Evolutionary conservation across 1,284 basidiomycete genomes (phyloP), one percentile per base, ranked within the genome.

Genomic region (Retiboletus flavoniger): DNA sequence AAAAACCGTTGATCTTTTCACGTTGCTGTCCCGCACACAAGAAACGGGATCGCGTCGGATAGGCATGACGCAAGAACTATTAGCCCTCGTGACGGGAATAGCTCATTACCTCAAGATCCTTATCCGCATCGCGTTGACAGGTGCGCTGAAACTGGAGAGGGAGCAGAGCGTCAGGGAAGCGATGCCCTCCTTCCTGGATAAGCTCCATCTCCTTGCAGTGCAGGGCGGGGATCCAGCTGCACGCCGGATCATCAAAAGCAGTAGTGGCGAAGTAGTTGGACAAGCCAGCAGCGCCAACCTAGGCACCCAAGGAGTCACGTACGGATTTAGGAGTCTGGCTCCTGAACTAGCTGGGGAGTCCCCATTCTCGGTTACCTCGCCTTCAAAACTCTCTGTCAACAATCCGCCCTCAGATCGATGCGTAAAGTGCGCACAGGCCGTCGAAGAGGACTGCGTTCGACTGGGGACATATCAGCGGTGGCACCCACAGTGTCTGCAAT

Each of bases 21-120:
- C 95, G 7, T 79, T 98, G 43, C 79, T 99, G 45, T 96, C 94
- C n/a, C 94, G 97, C 71, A 95, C 93, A 14, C 94, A 96, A 74
- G 92, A 95, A 71, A 92, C 91, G 1, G 92, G 91, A 36, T 84
- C 91, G 10, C 84, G 89, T 52, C 79, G 93, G 63, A 93, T 94
- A 86, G 91, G 91, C 57, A 97, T 98, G 87, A 98, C 95, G 17
- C 93, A 98, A 73, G 96, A 99, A 66, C 79, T 99, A 8, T 84
- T 99, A 34, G 93, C 95, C n/a, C 86, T 99, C 46, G 96, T 99
- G 53, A 99, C 97, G 0, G 96, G 97, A 34, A 81, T 99, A 29
- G 96, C 96, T 4, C 96, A 99, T 74, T 99, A 99, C 73, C 87
- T 99, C 70, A 99, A 99, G 78, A 98, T 99, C 70, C 84, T 99